Evolutionary conservation across 805 yeast species (phyloP).

Genomic region (Candida golubevii): DNA sequence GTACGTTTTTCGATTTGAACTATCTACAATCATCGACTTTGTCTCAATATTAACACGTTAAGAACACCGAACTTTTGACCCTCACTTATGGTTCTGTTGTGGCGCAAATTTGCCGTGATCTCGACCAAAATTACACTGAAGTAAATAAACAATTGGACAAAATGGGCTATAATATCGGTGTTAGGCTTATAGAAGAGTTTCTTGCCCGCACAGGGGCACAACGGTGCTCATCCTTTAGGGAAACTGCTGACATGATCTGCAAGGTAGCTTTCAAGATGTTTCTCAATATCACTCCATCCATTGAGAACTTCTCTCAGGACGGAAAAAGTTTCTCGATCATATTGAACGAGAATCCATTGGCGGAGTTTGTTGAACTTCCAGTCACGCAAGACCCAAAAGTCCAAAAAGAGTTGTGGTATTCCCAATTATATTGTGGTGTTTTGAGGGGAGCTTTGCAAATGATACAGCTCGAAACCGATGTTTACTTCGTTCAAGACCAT

Average conservation of each 20-base stretch:
- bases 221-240: constrained; percentile 73
- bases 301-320: constrained; percentile 73
- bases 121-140: constrained; percentile 64
- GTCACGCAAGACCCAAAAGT: constrained; percentile 59
- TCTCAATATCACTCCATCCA: constrained; percentile 72
- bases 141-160: constrained; percentile 81
- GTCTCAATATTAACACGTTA: constrained; percentile 9
- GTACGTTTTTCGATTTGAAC: constrained; percentile 36
- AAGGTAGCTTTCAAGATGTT: constrained; percentile 90
- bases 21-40: background rate
- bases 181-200: constrained; percentile 88
- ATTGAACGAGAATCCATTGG: constrained; percentile 81
- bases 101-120: constrained; percentile 83
- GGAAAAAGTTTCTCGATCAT: constrained; percentile 69
- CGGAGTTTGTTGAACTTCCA: constrained; percentile 94
- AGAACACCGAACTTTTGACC: constrained; percentile 92
- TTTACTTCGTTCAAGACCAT: constrained; percentile 70
- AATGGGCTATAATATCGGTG: constrained; percentile 95
- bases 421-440: constrained; percentile 86
- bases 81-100: constrained; percentile 93
- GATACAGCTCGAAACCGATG: constrained; percentile 93
- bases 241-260: constrained; percentile 81
- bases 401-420: constrained; percentile 79
- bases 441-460: constrained; percentile 87
- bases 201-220: constrained; percentile 83